These are phyloP conservation scores for Sporothrix mexicana DNA, from an alignment of 2,329 filamentous ascomycete genomes.

Conservation along the genomic window DNA sequence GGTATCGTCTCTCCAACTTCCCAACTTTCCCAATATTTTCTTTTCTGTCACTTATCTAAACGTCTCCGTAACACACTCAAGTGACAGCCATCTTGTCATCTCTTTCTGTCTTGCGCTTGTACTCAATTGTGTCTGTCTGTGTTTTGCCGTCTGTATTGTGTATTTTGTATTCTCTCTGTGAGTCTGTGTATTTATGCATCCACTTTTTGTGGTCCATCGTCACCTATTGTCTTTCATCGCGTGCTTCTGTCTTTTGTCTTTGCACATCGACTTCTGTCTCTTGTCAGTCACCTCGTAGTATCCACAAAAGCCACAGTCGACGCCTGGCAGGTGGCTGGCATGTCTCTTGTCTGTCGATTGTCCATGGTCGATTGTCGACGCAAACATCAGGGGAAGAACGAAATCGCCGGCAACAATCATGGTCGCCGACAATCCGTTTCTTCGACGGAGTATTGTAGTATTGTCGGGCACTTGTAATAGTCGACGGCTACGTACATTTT, in stretches of 20 bases:
- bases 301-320: neutral
- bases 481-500: neutral
- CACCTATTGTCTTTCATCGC: neutral
- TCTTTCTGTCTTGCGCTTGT: constrained; percentile 19
- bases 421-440: neutral
- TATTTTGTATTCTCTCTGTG: neutral
- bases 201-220: neutral
- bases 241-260: neutral
- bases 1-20: no score
- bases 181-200: neutral
- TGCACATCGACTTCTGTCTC: neutral
- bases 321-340: constrained; percentile 1
- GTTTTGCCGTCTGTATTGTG: neutral
- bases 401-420: no score
- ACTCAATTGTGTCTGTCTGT: neutral
- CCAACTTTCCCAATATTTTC: no score
- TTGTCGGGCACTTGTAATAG: neutral
- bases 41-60: no score
- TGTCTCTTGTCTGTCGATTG: neutral
- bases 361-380: no score
- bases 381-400: no score
- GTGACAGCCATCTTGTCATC: neutral
- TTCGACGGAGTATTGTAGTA: neutral
- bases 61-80: neutral
- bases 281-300: neutral